Evolutionary conservation across 306 rosid species (phyloP).

Genomic region (Cucurbita maxima): DNA sequence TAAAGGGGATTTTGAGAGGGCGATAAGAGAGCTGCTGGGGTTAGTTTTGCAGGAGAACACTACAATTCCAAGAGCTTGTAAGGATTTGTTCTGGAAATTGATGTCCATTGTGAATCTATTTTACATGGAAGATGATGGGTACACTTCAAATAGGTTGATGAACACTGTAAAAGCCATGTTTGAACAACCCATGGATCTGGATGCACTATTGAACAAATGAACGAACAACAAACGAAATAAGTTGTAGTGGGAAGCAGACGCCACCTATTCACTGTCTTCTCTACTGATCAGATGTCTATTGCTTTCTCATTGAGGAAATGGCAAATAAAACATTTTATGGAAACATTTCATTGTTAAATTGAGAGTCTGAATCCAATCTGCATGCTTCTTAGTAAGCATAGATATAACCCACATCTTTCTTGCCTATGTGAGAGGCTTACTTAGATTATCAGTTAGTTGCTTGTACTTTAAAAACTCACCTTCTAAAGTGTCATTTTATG

Average conservation of each 20-base stretch:
- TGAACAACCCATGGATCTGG: conserved; percentile 38
- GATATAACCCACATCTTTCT: no score
- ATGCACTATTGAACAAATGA: conserved; percentile 9
- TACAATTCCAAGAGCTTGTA: conserved; percentile 65
- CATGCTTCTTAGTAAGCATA: no score
- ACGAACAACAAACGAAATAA: background rate
- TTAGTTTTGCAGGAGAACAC: conserved; percentile 47
- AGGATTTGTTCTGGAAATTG: conserved; percentile 81
- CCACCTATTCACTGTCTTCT: no score
- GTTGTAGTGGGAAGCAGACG: background rate
- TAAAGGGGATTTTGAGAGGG: conserved; percentile 20
- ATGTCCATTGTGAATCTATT: conserved; percentile 38
- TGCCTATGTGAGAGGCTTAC: no score
- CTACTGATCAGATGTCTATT: no score
- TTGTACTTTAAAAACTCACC: no score
- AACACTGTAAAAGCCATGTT: conserved; percentile 30
- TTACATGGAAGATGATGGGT: conserved; percentile 71
- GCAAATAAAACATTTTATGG: no score
- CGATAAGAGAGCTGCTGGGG: conserved; percentile 48
- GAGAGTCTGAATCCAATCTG: no score
- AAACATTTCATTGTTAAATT: no score
- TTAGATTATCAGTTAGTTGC: no score
- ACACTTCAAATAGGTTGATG: conserved; percentile 39
- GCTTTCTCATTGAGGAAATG: no score
- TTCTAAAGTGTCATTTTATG: no score